Evolutionary conservation across 257 asterid genomes (phyloP).

Genomic region (Solanum clarkiae): DNA sequence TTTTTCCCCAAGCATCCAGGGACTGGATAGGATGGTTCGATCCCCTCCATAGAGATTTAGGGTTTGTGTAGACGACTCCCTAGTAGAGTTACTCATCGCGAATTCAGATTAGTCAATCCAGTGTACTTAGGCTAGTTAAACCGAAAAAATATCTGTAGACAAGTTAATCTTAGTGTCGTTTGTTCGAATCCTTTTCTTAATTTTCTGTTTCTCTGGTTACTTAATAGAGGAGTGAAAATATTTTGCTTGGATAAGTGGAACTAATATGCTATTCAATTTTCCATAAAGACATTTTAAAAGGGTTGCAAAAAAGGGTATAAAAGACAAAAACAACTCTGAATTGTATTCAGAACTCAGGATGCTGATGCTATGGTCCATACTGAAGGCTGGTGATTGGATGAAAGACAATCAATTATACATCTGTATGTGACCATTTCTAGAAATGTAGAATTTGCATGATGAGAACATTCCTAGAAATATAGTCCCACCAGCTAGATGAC

Average conservation of each 20-base stretch:
- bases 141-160: neutral
- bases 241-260: neutral
- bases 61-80: neutral
- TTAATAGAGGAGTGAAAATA: neutral
- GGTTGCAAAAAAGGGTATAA: neutral
- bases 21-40: neutral
- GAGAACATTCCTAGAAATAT: too few species aligned
- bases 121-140: neutral
- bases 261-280: neutral
- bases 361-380: neutral
- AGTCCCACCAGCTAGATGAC: neutral
- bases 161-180: neutral
- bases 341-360: neutral
- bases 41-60: neutral
- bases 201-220: neutral
- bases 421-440: neutral
- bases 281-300: neutral
- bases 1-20: neutral
- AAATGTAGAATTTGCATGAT: too few species aligned
- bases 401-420: neutral
- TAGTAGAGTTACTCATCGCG: neutral
- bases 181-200: too few species aligned
- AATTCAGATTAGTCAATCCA: neutral
- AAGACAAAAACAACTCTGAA: neutral
- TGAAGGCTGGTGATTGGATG: conserved; percentile 4